These are phyloP conservation scores for Beta lomatogona DNA, from an alignment of 179 eudicot species.

Conservation along the genomic window DNA sequence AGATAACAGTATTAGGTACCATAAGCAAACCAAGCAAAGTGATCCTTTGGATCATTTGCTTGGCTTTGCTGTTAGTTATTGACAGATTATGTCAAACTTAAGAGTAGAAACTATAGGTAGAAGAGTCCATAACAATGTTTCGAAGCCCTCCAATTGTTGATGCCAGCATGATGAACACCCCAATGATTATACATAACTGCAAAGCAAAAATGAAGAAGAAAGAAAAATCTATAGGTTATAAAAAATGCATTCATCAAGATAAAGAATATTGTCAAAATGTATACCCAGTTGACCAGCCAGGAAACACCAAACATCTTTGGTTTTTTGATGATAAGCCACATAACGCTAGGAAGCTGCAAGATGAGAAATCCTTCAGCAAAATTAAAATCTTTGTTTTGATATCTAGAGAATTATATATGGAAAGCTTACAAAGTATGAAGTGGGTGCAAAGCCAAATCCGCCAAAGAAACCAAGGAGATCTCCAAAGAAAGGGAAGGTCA, in stretches of 20 bases:
- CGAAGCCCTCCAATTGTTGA: conserved; percentile 84
- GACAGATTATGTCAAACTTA: conserved; percentile 12
- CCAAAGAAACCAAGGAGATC: conserved; percentile 61
- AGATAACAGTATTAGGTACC: not conserved
- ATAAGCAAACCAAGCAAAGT: not conserved
- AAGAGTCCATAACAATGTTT: conserved; percentile 75
- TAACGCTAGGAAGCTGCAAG: conserved; percentile 81
- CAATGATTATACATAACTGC: conserved; percentile 75
- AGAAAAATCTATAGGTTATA: not conserved
- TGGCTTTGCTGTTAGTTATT: not conserved
- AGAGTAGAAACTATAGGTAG: conserved; percentile 70
- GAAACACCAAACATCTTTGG: conserved; percentile 71
- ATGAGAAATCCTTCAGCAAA: not conserved
- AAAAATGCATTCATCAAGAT: too few species aligned
- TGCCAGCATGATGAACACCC: conserved; percentile 78
- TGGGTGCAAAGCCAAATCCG: conserved; percentile 57
- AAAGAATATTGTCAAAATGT: not conserved
- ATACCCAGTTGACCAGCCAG: conserved; percentile 91
- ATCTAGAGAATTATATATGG: not conserved
- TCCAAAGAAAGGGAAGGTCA: conserved; percentile 96
- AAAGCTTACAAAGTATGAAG: conserved; percentile 64
- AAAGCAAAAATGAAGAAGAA: not conserved
- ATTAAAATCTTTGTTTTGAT: not conserved
- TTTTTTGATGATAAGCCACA: conserved; percentile 83
- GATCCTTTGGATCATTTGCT: not conserved